A percentile compares a stretch with the other conserved stretches of the same genome.
phyloP scores from a whole-genome alignment of 1,284 basidiomycete species.

The Trametes sp. region DNA sequence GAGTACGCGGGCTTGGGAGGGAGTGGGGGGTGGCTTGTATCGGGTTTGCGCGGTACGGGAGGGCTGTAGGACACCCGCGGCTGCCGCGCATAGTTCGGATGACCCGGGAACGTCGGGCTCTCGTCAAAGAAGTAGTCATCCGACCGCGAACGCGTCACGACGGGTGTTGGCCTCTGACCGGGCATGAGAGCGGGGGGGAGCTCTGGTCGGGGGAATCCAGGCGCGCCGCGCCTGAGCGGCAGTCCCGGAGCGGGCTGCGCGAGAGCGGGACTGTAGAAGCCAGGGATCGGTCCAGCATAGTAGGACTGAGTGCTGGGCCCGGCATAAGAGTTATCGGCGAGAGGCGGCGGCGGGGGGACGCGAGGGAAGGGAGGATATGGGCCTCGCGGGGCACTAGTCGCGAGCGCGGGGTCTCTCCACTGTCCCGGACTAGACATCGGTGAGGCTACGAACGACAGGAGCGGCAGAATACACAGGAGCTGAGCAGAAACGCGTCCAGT shows the following conservation, averaged over 20 bases:
- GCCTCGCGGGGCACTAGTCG: slow-evolving; percentile 5
- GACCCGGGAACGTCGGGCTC: slow-evolving; percentile 1
- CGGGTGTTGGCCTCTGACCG: slow-evolving; percentile 16
- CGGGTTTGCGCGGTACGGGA: slow-evolving; percentile 46
- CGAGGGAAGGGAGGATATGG: slow-evolving; percentile 25
- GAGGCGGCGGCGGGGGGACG: slow-evolving; percentile 14
- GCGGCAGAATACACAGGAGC: neutral
- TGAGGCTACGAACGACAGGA: neutral
- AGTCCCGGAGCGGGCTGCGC: slow-evolving; percentile 20
- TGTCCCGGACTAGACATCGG: slow-evolving; percentile 28
- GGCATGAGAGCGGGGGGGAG: slow-evolving; percentile 29
- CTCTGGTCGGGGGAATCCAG: slow-evolving; percentile 28
- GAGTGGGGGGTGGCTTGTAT: slow-evolving; percentile 31
- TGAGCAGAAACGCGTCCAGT: neutral
- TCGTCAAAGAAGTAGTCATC: slow-evolving; percentile 32
- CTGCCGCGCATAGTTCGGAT: slow-evolving; percentile 17
- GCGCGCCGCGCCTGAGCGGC: slow-evolving; percentile 8
- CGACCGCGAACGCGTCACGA: slow-evolving; percentile 23
- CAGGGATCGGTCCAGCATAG: slow-evolving; percentile 25
- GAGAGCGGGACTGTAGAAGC: slow-evolving; percentile 39
- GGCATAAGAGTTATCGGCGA: slow-evolving; percentile 19
- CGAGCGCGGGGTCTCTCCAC: slow-evolving; percentile 23
- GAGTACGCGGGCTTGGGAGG: slow-evolving; percentile 36
- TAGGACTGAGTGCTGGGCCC: slow-evolving; percentile 11
- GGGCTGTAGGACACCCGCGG: slow-evolving; percentile 35